Base-by-base conservation (phyloP, 2,329 filamentous ascomycete species). In the Diaporthe sp. region DNA sequence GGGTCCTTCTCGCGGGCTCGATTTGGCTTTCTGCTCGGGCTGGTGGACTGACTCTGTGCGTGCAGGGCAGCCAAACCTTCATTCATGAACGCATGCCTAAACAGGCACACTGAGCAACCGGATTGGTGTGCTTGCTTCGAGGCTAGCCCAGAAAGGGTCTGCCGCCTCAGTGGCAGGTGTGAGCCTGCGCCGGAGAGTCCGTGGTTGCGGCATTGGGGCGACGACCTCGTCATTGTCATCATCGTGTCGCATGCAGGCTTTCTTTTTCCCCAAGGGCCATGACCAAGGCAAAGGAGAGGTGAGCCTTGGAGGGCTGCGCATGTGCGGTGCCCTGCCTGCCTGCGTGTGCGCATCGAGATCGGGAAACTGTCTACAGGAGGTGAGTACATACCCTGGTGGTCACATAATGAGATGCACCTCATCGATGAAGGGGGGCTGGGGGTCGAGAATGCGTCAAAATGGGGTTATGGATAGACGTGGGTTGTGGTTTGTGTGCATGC, bases 51-150 rank as follows among this genome's bases (percentile, higher is more conserved):
- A 71, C 72, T 69, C 55, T 58, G 61, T 49, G 28, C 37, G 61
- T 65, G 72, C 39, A 74, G 72, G 39, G 57, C 10, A 44, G 62
- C 57, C 53, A 70, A 74, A 74, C 65, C 62, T 51, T 70, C 34
- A 5, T 51, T 58, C 57, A 28, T 57, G 37, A 70, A 58, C 62
- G 67, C 39, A 59, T 59, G 25, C 73, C 53, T 69, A 51, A 72
- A 65, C 73, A 25, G 67, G 67, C 31, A 46, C 34, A 57, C 22
- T 49, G 37, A 34, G 67, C 57, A 53, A 70, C 68, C 67, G 46
- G 34, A 72, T 75, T 55, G 68, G 73, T 58, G 44, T 49, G n/a
- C 28, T 72, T 62, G 73, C 68, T 57, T 75, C 58, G 6, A 5
- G 67, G 57, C 73, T 65, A 75, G 51, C 44, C 68, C 57, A 37